Evolutionary conservation across 1,284 basidiomycete genomes (phyloP).

Genomic region (Baeospora myosura): DNA sequence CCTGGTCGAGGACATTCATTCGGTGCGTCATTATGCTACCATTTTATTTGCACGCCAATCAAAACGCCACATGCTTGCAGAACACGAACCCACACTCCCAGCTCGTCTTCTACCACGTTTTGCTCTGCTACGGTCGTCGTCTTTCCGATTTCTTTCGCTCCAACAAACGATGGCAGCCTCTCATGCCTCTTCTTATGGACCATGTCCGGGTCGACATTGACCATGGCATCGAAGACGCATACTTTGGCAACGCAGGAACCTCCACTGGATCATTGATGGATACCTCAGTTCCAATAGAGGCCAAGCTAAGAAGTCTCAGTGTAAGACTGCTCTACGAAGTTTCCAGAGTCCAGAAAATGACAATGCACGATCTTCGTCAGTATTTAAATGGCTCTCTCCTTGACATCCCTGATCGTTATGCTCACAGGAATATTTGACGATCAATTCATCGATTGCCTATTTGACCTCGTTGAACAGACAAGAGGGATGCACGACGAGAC

Average conservation of each 20-base stretch:
- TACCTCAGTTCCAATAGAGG: conserved; percentile 72
- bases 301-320: conserved; percentile 65
- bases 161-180: conserved; percentile 73
- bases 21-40: conserved; percentile 36
- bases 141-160: conserved; percentile 67
- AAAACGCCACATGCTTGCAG: conserved; percentile 34
- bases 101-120: conserved; percentile 73
- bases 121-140: conserved; percentile 70
- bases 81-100: conserved; percentile 85
- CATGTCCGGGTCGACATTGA: conserved; percentile 67
- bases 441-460: conserved; percentile 82
- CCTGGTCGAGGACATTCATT: conserved; percentile 61
- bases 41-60: conserved; percentile 1
- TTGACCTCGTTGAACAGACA: conserved; percentile 92
- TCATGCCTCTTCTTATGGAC: conserved; percentile 80
- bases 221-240: conserved; percentile 55
- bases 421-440: conserved; percentile 72
- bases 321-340: conserved; percentile 84
- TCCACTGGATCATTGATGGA: conserved; percentile 34
- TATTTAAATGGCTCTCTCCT: conserved; percentile 13
- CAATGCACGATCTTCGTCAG: conserved; percentile 68
- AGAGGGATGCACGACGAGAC: conserved; percentile 83
- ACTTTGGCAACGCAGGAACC: conserved; percentile 36
- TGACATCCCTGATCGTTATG: conserved; percentile 1
- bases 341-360: conserved; percentile 81